A percentile compares a stretch with the other conserved stretches of the same genome.
These are phyloP conservation scores for Hygrophoropsis aurantiaca DNA, from an alignment of 768 basidiomycete genomes.

Conservation along the genomic window DNA sequence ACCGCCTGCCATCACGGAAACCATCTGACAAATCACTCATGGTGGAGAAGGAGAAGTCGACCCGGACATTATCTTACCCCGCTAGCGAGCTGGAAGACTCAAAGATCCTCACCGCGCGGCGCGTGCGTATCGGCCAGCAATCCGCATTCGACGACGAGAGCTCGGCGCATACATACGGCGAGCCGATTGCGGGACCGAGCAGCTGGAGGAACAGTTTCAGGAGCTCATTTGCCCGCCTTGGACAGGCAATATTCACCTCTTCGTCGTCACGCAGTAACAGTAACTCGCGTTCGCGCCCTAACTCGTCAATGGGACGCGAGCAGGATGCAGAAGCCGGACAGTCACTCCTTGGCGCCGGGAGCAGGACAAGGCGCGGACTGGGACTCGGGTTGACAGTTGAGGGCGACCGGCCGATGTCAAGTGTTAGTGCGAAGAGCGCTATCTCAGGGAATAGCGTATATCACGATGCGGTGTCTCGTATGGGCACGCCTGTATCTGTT, in stretches of 20 bases:
- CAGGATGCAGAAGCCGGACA: constrained; percentile 48
- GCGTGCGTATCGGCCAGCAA: constrained; percentile 36
- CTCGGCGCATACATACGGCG: constrained; percentile 8
- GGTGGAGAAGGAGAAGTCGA: constrained; percentile 32
- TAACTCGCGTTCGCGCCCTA: constrained; percentile 23
- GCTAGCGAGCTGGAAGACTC: constrained; percentile 31
- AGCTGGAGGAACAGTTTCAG: constrained; percentile 40
- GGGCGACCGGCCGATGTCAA: constrained; percentile 55
- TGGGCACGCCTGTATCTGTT: constrained; percentile 39
- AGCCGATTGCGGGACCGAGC: constrained; percentile 27
- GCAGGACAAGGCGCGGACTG: constrained; percentile 27
- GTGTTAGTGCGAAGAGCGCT: constrained; percentile 53
- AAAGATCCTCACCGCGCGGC: constrained; percentile 35
- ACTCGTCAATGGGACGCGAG: constrained; percentile 25
- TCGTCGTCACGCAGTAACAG: constrained; percentile 25
- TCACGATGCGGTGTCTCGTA: constrained; percentile 57
- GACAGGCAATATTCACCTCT: constrained; percentile 54
- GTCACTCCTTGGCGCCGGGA: constrained; percentile 30
- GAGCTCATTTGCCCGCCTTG: constrained; percentile 46
- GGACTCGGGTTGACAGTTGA: constrained; percentile 38
- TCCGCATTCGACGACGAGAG: constrained; percentile 19
- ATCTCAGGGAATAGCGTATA: constrained; percentile 57
- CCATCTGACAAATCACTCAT: constrained; percentile 16
- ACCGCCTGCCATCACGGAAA: constrained; percentile 24
- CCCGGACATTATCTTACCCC: constrained; percentile 32